Evolutionary conservation across 2,329 filamentous ascomycete species (phyloP).

Genomic region (Penicillium sp.): DNA sequence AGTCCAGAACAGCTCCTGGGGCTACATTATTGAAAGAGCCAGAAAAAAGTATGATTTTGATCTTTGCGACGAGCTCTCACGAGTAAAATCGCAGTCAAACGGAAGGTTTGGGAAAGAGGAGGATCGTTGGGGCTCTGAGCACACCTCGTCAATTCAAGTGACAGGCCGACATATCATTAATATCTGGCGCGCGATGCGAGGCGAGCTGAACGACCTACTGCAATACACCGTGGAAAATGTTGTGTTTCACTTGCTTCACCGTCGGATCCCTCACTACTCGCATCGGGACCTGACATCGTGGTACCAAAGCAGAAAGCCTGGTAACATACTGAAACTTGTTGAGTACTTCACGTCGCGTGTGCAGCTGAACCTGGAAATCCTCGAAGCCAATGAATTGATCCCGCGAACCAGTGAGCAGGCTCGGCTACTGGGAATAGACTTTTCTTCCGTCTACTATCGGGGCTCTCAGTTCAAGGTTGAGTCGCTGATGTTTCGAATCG

Average conservation of each 20-base stretch:
- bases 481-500: conserved; percentile 97
- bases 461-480: conserved; percentile 99
- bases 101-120: conserved; percentile 81
- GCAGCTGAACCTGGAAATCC: conserved; percentile 80
- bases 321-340: conserved; percentile 70
- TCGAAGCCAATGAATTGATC: conserved; percentile 86
- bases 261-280: conserved; percentile 81
- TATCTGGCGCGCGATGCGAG: conserved; percentile 91
- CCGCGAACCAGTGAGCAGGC: conserved; percentile 91
- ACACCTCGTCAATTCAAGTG: conserved; percentile 86
- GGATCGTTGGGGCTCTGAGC: conserved; percentile 90
- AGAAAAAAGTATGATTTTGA: conserved; percentile 83
- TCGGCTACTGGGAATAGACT: conserved; percentile 86
- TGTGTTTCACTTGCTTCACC: conserved; percentile 83
- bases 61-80: conserved; percentile 84
- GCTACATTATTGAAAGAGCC: conserved; percentile 88
- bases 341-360: conserved; percentile 74
- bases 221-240: conserved; percentile 98
- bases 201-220: conserved; percentile 76
- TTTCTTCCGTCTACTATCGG: conserved; percentile 91
- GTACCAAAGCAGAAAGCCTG: conserved; percentile 67
- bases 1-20: conserved; percentile 91
- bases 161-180: conserved; percentile 96
- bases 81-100: conserved; percentile 79
- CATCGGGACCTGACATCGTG: conserved; percentile 76